phyloP scores from a whole-genome alignment of 257 asterid species.

The Asclepias syriaca region DNA sequence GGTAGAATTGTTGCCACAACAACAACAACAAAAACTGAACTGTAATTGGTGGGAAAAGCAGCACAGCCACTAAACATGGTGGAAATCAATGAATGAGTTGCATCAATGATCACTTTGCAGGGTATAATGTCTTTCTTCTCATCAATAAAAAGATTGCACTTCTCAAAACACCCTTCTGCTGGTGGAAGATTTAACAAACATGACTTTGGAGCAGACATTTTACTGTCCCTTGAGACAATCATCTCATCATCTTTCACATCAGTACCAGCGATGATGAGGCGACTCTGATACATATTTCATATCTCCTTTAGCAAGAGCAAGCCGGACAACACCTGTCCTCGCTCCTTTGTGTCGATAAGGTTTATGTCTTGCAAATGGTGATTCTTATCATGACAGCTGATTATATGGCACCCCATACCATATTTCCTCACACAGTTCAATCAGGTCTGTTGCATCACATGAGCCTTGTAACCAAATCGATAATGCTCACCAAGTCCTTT shows the following conservation, averaged over 20 bases:
- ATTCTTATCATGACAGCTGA: conserved; percentile 71
- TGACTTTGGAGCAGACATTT: conserved; percentile 55
- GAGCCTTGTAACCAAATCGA: too few species aligned
- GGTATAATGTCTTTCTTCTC: conserved; percentile 34
- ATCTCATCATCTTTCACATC: conserved; percentile 28
- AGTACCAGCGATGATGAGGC: conserved; percentile 73
- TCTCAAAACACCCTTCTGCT: conserved; percentile 59
- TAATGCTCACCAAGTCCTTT: too few species aligned
- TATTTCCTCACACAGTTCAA: too few species aligned
- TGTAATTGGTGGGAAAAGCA: too few species aligned
- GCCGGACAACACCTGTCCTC: conserved; percentile 88
- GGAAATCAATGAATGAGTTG: too few species aligned
- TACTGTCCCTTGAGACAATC: conserved; percentile 25
- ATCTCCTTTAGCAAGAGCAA: conserved; percentile 72
- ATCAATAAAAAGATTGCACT: conserved; percentile 51
- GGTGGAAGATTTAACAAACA: conserved; percentile 90
- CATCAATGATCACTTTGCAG: conserved; percentile 60
- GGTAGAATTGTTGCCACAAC: too few species aligned
- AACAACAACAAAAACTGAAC: too few species aligned
- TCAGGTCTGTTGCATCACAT: too few species aligned
- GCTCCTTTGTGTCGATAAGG: conserved; percentile 43
- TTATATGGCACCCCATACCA: too few species aligned
- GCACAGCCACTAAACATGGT: too few species aligned
- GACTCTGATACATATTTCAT: conserved; percentile 73
- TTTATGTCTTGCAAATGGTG: conserved; percentile 29